A percentile compares a stretch with the other conserved stretches of the same genome.
phyloP scores from a whole-genome alignment of 768 basidiomycete species.

The Hypsizygus marmoreus region DNA sequence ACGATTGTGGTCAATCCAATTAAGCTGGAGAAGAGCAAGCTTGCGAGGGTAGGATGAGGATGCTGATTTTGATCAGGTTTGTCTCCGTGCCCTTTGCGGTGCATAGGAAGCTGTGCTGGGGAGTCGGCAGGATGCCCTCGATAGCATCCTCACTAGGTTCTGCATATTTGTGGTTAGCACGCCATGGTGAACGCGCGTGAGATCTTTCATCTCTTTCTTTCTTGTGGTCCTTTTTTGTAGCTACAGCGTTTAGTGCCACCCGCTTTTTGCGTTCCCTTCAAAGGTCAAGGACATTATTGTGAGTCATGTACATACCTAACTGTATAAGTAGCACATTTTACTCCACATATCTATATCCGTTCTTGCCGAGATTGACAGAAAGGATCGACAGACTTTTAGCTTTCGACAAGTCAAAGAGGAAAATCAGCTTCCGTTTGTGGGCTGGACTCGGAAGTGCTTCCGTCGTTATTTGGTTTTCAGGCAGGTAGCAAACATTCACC shows the following conservation, averaged over 20 bases:
- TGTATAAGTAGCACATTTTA: slow-evolving; percentile 21
- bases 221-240: slow-evolving; percentile 15
- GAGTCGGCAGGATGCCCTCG: too few species aligned
- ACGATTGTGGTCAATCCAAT: slow-evolving; percentile 19
- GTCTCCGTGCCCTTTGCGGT: too few species aligned
- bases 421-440: too few species aligned
- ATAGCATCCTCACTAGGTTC: not conserved
- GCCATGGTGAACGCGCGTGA: too few species aligned
- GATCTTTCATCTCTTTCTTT: too few species aligned
- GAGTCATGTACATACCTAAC: slow-evolving; percentile 20
- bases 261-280: slow-evolving; percentile 1
- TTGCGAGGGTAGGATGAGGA: slow-evolving; percentile 3
- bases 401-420: too few species aligned
- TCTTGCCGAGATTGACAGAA: too few species aligned
- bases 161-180: too few species aligned
- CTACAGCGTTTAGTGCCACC: not conserved
- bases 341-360: slow-evolving; percentile 1
- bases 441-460: too few species aligned
- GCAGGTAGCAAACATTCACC: not conserved
- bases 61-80: too few species aligned
- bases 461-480: not conserved
- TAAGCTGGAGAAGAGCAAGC: slow-evolving; percentile 10
- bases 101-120: too few species aligned
- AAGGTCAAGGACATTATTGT: slow-evolving; percentile 10
- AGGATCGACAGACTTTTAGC: too few species aligned